Conservation (phyloP, 78 protist genomes). For the Bigelowiella natans region DNA sequence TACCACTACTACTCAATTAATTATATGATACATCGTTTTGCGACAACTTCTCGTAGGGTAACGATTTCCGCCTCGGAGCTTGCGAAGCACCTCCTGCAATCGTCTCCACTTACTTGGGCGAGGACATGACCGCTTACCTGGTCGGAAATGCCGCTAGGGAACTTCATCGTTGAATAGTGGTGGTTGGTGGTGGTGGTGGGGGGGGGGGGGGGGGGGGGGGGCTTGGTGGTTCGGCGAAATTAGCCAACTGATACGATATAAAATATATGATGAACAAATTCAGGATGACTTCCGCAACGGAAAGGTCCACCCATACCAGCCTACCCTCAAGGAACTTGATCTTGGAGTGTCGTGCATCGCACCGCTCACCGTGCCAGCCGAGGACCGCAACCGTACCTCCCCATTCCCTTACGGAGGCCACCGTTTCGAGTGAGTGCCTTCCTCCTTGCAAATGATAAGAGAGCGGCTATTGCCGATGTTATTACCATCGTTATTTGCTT, state of each 20-base stretch:
- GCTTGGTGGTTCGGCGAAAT: no score
- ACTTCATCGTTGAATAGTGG: no score
- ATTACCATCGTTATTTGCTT: background rate
- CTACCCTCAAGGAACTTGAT: background rate
- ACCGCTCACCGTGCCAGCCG: conserved; percentile 39
- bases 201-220: no score
- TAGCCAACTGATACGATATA: no score
- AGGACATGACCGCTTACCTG: conserved; percentile 22
- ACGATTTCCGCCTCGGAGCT: conserved; percentile 86
- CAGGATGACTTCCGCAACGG: background rate
- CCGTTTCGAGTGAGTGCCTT: conserved; percentile 53
- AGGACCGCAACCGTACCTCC: conserved; percentile 88
- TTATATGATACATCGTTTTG: no score
- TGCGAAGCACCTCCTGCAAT: conserved; percentile 90
- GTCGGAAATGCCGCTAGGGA: no score
- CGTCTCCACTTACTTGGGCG: conserved; percentile 78
- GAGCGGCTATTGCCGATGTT: no score
- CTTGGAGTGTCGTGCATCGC: conserved; percentile 57
- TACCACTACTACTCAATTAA: no score
- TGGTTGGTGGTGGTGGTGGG: no score
- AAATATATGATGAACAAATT: no score
- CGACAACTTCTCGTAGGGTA: conserved; percentile 60
- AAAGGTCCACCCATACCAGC: conserved; percentile 6
- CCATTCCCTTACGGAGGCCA: conserved; percentile 83
- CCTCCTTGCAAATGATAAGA: no score